Evolutionary conservation across 257 asterid genomes (phyloP), one percentile per base, ranked within the genome.

Genomic region (Echites panduratus): DNA sequence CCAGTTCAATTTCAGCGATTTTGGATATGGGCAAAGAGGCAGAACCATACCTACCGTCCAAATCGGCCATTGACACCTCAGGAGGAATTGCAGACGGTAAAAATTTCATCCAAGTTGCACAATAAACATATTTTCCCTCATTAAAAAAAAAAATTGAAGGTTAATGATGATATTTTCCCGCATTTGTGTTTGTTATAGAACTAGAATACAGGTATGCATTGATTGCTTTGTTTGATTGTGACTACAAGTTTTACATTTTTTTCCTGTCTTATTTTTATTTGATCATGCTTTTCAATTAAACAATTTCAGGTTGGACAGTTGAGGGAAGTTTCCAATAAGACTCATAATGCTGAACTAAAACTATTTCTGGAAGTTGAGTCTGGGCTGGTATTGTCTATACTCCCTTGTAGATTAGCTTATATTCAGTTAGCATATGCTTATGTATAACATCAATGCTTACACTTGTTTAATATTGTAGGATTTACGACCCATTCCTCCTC

Each of bases 1-100:
- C 97, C 97, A 50, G 97, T 91, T 70, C 93, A 91, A 70, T 88
- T 76, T 83, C 97, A 86, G 84, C 96, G 99, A 45, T 94, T 88
- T 75, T 94, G 99, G 97, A 78, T 91, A 70, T 94, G 99, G 99
- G 97, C 99, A 54, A 94, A 88, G 83, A 85, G 99, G 71, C 97
- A 91, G 82, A 94, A 94, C 85, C 97, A 91, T 80, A 93, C 97
- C n/a, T 93, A 84, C 50, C 96, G 98, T 70, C 98, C 96, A 44
- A 91, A 91, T 83, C 87, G 99, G 71, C 97, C 97, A n/a, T 79
- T 94, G 79, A 85, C 90, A 12, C 88, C 90, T n/a, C 95, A 85
- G 70, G 97, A 94, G 80, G 99, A 94, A 84, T 78, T 89, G 68
- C 96, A 88, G 79, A 80, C 93, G 71, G 97, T 94, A 84, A 82